These are phyloP conservation scores for Porphyrellus cyaneotinctus DNA, from an alignment of 768 basidiomycete species.

Conservation along the genomic window DNA sequence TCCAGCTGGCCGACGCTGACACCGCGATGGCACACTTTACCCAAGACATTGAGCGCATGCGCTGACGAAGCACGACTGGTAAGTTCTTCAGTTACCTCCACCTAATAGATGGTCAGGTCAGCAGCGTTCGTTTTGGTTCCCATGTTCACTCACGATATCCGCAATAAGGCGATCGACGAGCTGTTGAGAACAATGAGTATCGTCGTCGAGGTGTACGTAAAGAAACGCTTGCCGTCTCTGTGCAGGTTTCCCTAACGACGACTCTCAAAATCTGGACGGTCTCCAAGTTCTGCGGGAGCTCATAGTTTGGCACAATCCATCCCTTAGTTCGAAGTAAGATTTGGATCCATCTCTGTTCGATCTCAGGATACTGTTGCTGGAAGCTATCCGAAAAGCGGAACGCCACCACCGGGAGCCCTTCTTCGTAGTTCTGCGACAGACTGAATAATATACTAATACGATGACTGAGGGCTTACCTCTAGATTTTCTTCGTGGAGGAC, in stretches of 20 bases:
- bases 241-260: constrained; percentile 54
- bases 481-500: constrained; percentile 48
- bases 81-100: constrained; percentile 63
- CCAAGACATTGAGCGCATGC: constrained; percentile 49
- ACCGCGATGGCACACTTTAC: constrained; percentile 26
- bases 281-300: constrained; percentile 50
- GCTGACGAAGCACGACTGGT: constrained; percentile 40
- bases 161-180: constrained; percentile 60
- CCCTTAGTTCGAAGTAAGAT: constrained; percentile 43
- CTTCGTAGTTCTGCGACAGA: constrained; percentile 37
- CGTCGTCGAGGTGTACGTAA: constrained; percentile 19
- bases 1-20: constrained; percentile 44
- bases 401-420: constrained; percentile 51
- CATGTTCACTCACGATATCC: constrained; percentile 55
- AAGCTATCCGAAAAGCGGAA: constrained; percentile 55
- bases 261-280: constrained; percentile 57
- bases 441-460: background rate
- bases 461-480: constrained; percentile 41
- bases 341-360: constrained; percentile 59
- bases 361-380: constrained; percentile 47
- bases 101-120: constrained; percentile 30
- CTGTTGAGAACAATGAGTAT: constrained; percentile 33
- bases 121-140: background rate
- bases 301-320: constrained; percentile 62
- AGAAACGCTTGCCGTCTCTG: constrained; percentile 41